Evolutionary conservation across 2,329 filamentous ascomycete genomes (phyloP), one percentile per base, ranked within the genome.

Genomic region (Talaromyces sp.): DNA sequence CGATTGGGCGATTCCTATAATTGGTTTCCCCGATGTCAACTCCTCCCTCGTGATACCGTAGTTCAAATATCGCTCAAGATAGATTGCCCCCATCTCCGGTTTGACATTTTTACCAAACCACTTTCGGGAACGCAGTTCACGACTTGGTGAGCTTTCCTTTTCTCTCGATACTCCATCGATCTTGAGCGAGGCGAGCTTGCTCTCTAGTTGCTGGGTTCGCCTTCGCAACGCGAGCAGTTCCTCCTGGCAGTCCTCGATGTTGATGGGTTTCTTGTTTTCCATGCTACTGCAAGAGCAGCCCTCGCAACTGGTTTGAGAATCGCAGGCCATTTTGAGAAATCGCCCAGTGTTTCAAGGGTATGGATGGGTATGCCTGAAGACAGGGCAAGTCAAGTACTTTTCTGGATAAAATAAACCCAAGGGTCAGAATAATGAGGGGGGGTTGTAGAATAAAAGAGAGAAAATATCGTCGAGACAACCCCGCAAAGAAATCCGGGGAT

Each of bases 1-100:
- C 0, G 80, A 79, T 71, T 83, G 81, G 1, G 80, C 81, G 62
- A 83, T 83, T 50, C 81, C 81, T 64, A 83, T 81, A 64, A 82
- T 79, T 23, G 81, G 81, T 65, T 79, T 82, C 1, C 77, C 78
- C 1, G 78, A 79, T 68, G 77, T 77, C 28, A 83, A 73, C 68
- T 83, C 81, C 62, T 82, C 79, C 31, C 73, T 69, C 1, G 81
- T 82, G 52, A 82, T 68, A 7, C 81, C 81, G 58, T 78, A 82
- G 69, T 82, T 82, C 65, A 83, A 74, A 63, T 80, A 82, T 33
- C 81, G 76, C 66, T 83, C 81, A 61, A 81, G 76, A 66, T 83
- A 83, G 33, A 81, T 68, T 9, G 78, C 76, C n/a, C 72, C 76
- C 75, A 80, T 77, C 16, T 73, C 76, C 14, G 76, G 75, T 62